Evolutionary conservation across 352 stramenopile genomes (phyloP).

Genomic region (Halophytophthora polymorphica): DNA sequence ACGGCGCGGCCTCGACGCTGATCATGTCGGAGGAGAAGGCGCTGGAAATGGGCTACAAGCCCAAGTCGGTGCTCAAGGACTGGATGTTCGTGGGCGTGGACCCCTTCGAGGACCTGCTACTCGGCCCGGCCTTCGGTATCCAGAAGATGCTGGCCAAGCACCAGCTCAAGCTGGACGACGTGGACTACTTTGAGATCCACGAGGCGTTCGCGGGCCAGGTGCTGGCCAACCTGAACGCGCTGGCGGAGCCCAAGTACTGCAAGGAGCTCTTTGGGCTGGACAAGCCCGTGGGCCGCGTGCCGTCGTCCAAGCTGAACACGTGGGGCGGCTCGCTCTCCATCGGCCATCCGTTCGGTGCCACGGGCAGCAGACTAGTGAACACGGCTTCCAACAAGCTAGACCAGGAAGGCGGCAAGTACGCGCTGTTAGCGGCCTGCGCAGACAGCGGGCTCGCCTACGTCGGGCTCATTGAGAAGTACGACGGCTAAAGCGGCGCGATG

Average conservation of each 20-base stretch:
- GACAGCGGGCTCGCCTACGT: slow-evolving; percentile 97
- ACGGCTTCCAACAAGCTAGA: slow-evolving; percentile 97
- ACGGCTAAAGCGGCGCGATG: slow-evolving; percentile 32
- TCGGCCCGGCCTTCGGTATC: slow-evolving; percentile 95
- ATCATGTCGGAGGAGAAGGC: slow-evolving; percentile 97
- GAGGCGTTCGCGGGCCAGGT: slow-evolving; percentile 99
- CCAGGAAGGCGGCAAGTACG: slow-evolving; percentile 94
- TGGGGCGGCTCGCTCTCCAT: slow-evolving; percentile 96
- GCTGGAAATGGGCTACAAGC: slow-evolving; percentile 94
- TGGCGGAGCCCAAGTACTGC: slow-evolving; percentile 94
- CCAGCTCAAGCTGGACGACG: slow-evolving; percentile 91
- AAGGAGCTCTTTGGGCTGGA: slow-evolving; percentile 93
- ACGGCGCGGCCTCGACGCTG: slow-evolving; percentile 93
- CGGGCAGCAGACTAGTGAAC: slow-evolving; percentile 94
- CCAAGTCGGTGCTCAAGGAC: slow-evolving; percentile 93
- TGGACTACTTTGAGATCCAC: slow-evolving; percentile 99
- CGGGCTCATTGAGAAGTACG: slow-evolving; percentile 91
- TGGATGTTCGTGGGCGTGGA: slow-evolving; percentile 97
- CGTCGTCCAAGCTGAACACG: slow-evolving; percentile 96
- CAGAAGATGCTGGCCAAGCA: slow-evolving; percentile 79
- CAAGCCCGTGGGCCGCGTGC: slow-evolving; percentile 89
- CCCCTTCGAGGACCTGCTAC: slow-evolving; percentile 92
- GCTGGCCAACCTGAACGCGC: slow-evolving; percentile 95
- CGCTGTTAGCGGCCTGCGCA: slow-evolving; percentile 95
- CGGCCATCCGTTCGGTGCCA: slow-evolving; percentile 98